A percentile compares a stretch with the other conserved stretches of the same genome.
phyloP scores from a whole-genome alignment of 2,329 filamentous ascomycete genomes.

The Aspergillus nomiae region DNA sequence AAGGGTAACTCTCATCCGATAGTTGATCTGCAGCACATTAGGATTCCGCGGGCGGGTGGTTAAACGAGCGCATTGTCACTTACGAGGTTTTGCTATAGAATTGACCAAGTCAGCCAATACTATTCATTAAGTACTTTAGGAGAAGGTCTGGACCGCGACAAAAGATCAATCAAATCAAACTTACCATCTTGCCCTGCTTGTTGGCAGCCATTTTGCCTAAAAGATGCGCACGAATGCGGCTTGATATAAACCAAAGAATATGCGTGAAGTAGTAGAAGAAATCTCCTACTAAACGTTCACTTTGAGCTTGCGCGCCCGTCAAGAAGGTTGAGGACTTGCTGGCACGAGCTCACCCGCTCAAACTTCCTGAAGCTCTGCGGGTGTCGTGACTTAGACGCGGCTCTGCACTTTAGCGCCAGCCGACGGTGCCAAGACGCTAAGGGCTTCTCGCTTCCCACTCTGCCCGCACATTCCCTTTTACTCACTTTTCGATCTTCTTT shows the following conservation, averaged over 20 bases:
- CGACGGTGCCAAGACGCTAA: slow-evolving; percentile 37
- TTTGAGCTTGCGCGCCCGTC: slow-evolving; percentile 16
- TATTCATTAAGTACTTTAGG: not conserved
- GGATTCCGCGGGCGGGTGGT: slow-evolving; percentile 3
- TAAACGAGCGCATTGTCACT: slow-evolving; percentile 32
- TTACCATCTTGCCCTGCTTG: slow-evolving; percentile 99
- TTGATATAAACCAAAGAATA: slow-evolving; percentile 35
- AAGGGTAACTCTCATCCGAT: slow-evolving; percentile 96
- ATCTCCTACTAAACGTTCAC: slow-evolving; percentile 17
- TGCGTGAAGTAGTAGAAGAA: slow-evolving; percentile 26
- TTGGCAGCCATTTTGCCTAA: slow-evolving; percentile 62
- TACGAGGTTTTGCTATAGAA: slow-evolving; percentile 65
- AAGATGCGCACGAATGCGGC: slow-evolving; percentile 50
- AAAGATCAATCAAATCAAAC: slow-evolving; percentile 42
- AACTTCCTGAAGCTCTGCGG: slow-evolving; percentile 14
- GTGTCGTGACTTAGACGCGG: slow-evolving; percentile 21
- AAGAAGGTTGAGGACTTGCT: slow-evolving; percentile 6
- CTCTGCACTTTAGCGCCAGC: slow-evolving; percentile 28
- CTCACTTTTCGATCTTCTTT: slow-evolving; percentile 31
- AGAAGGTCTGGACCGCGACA: slow-evolving; percentile 5
- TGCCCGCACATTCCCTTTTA: slow-evolving; percentile 39
- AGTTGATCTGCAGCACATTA: slow-evolving; percentile 84
- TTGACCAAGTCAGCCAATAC: slow-evolving; percentile 54
- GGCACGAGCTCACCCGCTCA: slow-evolving; percentile 17
- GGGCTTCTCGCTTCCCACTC: slow-evolving; percentile 39